These are phyloP conservation scores for Hemileia vastatrix DNA, from an alignment of 1,284 basidiomycete species.

Conservation along the genomic window DNA sequence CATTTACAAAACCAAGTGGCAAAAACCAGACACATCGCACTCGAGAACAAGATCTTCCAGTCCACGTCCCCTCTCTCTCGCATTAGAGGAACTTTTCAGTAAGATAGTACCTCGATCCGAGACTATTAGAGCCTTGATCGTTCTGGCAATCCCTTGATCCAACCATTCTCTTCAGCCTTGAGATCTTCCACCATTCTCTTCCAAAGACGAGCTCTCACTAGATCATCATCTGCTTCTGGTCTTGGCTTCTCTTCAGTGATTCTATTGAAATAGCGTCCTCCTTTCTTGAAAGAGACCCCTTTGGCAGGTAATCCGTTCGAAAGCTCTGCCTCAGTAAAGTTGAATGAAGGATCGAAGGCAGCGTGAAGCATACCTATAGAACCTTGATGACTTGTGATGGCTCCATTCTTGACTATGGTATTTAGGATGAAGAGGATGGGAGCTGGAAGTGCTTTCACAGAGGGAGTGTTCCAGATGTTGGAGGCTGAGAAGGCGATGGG, in stretches of 20 bases:
- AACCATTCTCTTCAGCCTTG: constrained; percentile 27
- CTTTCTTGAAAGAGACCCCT: constrained; percentile 28
- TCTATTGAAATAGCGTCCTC: constrained; percentile 33
- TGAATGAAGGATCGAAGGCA: constrained; percentile 26
- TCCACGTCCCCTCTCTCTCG: no score
- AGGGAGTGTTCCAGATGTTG: constrained; percentile 29
- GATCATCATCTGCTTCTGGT: constrained; percentile 31
- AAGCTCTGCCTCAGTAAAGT: constrained; percentile 25
- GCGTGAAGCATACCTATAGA: constrained; percentile 27
- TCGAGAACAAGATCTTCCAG: no score
- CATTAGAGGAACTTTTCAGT: no score
- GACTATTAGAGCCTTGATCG: not conserved
- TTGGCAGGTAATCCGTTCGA: not conserved
- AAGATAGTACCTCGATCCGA: no score
- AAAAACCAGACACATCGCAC: no score
- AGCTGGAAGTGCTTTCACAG: not conserved
- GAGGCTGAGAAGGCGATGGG: constrained; percentile 29
- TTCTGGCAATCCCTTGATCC: constrained; percentile 25
- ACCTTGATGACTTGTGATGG: constrained; percentile 30
- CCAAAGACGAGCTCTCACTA: constrained; percentile 33
- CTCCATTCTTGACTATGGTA: constrained; percentile 3
- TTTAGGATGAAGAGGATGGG: constrained; percentile 9
- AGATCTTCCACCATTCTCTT: constrained; percentile 35
- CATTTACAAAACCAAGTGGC: no score
- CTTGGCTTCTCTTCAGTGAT: constrained; percentile 25